phyloP scores from a whole-genome alignment of 768 basidiomycete genomes.

The Podaxis sp. region DNA sequence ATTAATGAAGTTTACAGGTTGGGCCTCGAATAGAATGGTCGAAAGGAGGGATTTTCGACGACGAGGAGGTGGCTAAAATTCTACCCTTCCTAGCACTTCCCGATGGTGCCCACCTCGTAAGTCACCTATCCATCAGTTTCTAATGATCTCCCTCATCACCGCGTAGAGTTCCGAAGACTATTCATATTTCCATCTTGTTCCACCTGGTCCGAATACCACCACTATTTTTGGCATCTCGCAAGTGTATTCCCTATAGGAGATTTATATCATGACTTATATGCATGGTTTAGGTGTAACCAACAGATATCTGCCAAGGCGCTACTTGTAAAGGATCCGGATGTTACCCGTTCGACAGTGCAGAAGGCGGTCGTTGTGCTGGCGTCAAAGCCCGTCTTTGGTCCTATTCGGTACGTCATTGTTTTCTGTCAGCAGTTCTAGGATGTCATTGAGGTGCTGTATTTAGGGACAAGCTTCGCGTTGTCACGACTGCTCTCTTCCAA shows the following conservation, averaged over 20 bases:
- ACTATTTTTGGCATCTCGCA: conserved; percentile 98
- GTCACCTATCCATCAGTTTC: conserved; percentile 25
- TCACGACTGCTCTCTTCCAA: conserved; percentile 88
- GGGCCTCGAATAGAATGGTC: conserved; percentile 91
- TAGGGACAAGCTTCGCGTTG: conserved; percentile 91
- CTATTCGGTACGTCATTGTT: conserved; percentile 65
- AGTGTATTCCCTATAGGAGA: conserved; percentile 26
- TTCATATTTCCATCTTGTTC: conserved; percentile 92
- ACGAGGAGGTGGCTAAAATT: conserved; percentile 82
- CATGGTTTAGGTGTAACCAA: conserved; percentile 75
- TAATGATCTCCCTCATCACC: conserved; percentile 7
- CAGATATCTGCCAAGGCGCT: conserved; percentile 84
- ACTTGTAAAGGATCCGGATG: conserved; percentile 76
- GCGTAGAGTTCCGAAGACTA: conserved; percentile 87
- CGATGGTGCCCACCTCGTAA: conserved; percentile 92
- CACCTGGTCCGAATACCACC: conserved; percentile 62
- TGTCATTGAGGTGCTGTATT: neutral
- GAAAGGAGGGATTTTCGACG: conserved; percentile 74
- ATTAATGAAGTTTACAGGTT: conserved; percentile 48
- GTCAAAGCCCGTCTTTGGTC: conserved; percentile 88
- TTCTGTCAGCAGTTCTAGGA: neutral
- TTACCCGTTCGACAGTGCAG: conserved; percentile 95
- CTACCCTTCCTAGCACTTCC: conserved; percentile 96
- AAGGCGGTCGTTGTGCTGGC: conserved; percentile 96
- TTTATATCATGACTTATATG: conserved; percentile 14